phyloP scores from a whole-genome alignment of 2,329 filamentous ascomycete genomes.

The Zopfia rhizophila region DNA sequence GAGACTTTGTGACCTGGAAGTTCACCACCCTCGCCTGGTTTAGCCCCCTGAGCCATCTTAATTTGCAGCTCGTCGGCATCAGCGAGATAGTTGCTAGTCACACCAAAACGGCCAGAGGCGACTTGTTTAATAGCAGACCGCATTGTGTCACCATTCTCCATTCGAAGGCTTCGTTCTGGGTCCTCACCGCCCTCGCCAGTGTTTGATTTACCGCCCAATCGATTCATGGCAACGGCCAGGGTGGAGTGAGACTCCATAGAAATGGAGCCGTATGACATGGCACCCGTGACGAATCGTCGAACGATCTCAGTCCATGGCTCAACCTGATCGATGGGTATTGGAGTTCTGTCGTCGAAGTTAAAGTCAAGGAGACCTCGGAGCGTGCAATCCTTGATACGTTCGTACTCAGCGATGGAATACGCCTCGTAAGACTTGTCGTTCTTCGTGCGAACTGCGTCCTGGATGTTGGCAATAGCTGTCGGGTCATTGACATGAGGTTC shows the following conservation, averaged over 20 bases:
- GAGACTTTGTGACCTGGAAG: conserved; percentile 97
- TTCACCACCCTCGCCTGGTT: conserved; percentile 97
- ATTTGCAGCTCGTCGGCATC: conserved; percentile 97
- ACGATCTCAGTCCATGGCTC: conserved; percentile 99
- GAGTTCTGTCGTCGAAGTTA: conserved; percentile 85
- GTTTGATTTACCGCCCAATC: conserved; percentile 95
- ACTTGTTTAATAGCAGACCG: conserved; percentile 98
- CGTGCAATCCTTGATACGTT: conserved; percentile 96
- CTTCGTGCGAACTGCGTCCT: conserved; percentile 95
- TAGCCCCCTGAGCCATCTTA: conserved; percentile 99
- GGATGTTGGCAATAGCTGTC: conserved; percentile 93
- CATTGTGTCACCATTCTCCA: conserved; percentile 96
- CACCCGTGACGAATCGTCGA: conserved; percentile 93
- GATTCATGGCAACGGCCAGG: conserved; percentile 94
- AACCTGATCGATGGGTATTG: conserved; percentile 94
- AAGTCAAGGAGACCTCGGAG: conserved; percentile 95
- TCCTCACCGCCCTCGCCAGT: conserved; percentile 98
- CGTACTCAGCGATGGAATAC: conserved; percentile 91
- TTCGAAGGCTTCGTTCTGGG: conserved; percentile 83
- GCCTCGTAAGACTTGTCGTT: conserved; percentile 99
- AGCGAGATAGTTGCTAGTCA: conserved; percentile 92
- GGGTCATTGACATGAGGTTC: conserved; percentile 97
- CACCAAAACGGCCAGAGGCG: conserved; percentile 93
- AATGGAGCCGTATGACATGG: conserved; percentile 98
- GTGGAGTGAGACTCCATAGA: conserved; percentile 99